A percentile compares a stretch with the other conserved stretches of the same genome.
These are phyloP conservation scores for Aspergillus coremiiformis DNA, from an alignment of 495 filamentous ascomycete genomes.

Conservation along the genomic window DNA sequence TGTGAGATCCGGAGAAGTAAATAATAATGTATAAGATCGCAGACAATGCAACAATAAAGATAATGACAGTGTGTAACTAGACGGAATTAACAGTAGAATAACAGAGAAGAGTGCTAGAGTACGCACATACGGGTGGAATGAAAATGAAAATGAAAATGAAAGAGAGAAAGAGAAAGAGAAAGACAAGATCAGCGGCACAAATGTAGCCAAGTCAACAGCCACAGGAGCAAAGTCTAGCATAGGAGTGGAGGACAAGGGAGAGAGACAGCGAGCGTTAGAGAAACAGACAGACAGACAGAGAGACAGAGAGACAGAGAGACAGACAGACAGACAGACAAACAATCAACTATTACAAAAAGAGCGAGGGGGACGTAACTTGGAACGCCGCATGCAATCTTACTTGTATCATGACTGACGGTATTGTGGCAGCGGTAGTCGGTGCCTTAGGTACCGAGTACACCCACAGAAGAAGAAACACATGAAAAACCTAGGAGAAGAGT, in stretches of 20 bases:
- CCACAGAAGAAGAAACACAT: too few species aligned
- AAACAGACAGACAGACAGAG: constrained; percentile 1
- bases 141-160: background rate
- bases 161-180: constrained; percentile 3
- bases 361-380: background rate
- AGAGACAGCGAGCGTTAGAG: constrained; percentile 2
- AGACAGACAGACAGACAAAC: constrained; percentile 1
- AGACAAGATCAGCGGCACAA: background rate
- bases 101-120: constrained; percentile 4
- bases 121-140: background rate
- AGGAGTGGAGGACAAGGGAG: constrained; percentile 23
- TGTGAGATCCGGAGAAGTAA: too few species aligned
- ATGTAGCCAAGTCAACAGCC: background rate
- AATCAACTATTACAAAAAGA: background rate
- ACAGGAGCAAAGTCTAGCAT: background rate
- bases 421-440: too few species aligned
- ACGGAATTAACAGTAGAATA: constrained; percentile 16
- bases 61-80: background rate
- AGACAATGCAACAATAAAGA: constrained; percentile 2
- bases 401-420: background rate
- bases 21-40: background rate
- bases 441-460: too few species aligned
- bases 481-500: too few species aligned
- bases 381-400: background rate
- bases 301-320: background rate